phyloP scores from a whole-genome alignment of 352 stramenopile species.

The Pythium chondricola region DNA sequence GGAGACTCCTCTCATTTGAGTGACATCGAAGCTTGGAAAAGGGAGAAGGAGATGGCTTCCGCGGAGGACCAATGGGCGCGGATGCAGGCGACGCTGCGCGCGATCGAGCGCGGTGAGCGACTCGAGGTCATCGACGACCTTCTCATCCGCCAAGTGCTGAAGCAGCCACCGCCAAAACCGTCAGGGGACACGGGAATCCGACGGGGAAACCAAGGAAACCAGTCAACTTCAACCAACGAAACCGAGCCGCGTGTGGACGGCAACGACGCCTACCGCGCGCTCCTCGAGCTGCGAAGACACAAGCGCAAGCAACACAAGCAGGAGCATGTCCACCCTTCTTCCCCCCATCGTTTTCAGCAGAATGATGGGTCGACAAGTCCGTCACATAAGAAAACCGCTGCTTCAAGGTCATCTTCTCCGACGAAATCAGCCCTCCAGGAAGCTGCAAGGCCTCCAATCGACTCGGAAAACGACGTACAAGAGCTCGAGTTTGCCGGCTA shows the following conservation, averaged over 20 bases:
- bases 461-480: constrained; percentile 2
- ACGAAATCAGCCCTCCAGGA: background rate
- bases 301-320: constrained; percentile 2
- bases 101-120: constrained; percentile 44
- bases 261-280: constrained; percentile 35
- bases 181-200: no score
- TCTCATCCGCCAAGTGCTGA: constrained; percentile 45
- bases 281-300: constrained; percentile 26
- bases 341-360: background rate
- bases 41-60: no score
- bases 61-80: constrained; percentile 18
- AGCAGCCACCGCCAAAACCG: constrained; percentile 14
- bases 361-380: background rate
- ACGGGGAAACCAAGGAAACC: no score
- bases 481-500: background rate
- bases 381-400: background rate
- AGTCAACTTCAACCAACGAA: no score
- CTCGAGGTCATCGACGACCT: constrained; percentile 43
- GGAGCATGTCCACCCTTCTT: background rate
- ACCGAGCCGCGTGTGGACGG: no score
- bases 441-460: background rate
- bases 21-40: no score
- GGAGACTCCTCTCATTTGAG: no score
- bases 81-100: constrained; percentile 40
- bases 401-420: background rate